Evolutionary conservation across 176 grass and related monocot species (phyloP).

Genomic region (Cenchrus fungigraminus): DNA sequence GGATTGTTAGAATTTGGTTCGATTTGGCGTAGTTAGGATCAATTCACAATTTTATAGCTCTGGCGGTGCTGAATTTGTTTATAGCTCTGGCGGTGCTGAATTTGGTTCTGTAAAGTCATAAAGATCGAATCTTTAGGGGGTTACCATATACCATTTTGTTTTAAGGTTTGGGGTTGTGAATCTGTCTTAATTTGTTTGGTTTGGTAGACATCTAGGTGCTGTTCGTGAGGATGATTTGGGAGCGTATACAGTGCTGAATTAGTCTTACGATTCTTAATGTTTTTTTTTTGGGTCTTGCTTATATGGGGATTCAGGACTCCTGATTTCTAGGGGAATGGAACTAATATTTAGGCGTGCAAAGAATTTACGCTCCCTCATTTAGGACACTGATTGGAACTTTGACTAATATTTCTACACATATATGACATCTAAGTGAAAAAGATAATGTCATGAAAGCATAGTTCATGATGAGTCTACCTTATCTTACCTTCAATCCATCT

Average conservation of each 20-base stretch:
- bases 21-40: neutral
- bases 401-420: neutral
- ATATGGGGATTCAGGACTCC: neutral
- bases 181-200: neutral
- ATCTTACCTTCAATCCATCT: neutral
- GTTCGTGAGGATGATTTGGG: neutral
- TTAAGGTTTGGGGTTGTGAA: neutral
- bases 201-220: too few relatives aligned
- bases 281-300: neutral
- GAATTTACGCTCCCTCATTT: neutral
- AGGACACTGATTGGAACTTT: neutral
- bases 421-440: neutral
- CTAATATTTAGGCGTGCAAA: neutral
- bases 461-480: neutral
- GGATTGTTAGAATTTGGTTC: neutral
- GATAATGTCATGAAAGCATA: neutral
- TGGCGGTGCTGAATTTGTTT: neutral
- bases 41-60: neutral
- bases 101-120: neutral
- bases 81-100: neutral
- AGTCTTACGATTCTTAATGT: too few relatives aligned
- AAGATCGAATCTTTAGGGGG: neutral
- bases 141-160: neutral
- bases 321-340: neutral
- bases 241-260: neutral